A percentile compares a stretch with the other conserved stretches of the same genome.
Conservation (phyloP, 495 filamentous ascomycete species). For the Ascobolus immersus region DNA sequence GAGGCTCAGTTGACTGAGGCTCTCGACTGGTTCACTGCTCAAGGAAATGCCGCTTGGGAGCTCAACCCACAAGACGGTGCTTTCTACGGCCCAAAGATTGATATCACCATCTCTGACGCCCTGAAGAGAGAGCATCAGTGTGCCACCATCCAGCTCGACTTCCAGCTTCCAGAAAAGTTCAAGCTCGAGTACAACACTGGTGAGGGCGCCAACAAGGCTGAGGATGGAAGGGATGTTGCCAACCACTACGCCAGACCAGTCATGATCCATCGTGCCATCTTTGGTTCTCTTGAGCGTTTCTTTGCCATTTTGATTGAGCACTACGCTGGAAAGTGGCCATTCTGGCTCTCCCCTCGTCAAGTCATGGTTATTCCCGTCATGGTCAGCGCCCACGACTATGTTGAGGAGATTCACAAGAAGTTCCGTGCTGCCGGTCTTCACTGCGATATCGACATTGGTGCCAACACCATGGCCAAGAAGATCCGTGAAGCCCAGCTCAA, state of each 20-base stretch:
- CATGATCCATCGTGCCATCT: constrained; percentile 90
- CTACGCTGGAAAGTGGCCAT: constrained; percentile 93
- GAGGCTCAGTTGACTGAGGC: constrained; percentile 53
- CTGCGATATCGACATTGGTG: constrained; percentile 65
- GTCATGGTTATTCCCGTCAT: constrained; percentile 81
- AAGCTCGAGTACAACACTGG: constrained; percentile 58
- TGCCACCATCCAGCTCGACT: constrained; percentile 92
- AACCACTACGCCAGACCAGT: constrained; percentile 70
- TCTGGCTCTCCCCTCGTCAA: constrained; percentile 88
- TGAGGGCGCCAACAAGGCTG: constrained; percentile 21
- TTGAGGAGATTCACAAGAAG: constrained; percentile 46
- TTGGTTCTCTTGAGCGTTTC: constrained; percentile 83
- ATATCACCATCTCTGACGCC: constrained; percentile 67
- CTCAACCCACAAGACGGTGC: constrained; percentile 85
- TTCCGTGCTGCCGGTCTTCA: constrained; percentile 34
- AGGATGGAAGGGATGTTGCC: constrained; percentile 17
- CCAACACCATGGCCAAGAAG: constrained; percentile 92
- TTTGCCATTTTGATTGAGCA: constrained; percentile 83
- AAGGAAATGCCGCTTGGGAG: constrained; percentile 48
- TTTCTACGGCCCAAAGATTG: constrained; percentile 88
- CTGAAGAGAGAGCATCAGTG: constrained; percentile 62
- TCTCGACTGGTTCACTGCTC: constrained; percentile 42
- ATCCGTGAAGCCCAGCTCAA: constrained; percentile 64
- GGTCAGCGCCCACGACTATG: constrained; percentile 60
- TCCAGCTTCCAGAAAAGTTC: constrained; percentile 70